phyloP scores from a whole-genome alignment of 2,329 filamentous ascomycete genomes.

The Penicillium sumatraense region DNA sequence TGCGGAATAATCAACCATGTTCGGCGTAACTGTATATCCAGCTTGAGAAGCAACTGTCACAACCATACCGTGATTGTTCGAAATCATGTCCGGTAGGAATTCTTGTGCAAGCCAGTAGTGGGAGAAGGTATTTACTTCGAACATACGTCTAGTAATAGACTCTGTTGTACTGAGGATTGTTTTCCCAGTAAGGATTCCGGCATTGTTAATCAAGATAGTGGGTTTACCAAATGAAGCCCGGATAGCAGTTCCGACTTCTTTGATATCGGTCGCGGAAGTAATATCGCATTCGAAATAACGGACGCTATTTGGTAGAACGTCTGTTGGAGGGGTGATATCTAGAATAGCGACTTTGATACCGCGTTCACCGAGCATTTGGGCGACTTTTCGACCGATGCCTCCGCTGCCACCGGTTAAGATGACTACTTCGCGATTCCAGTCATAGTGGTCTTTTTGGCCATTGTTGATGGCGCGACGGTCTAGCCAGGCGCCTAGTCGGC shows the following conservation, averaged over 20 bases:
- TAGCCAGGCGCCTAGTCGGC: slow-evolving; percentile 56
- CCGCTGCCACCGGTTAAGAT: slow-evolving; percentile 75
- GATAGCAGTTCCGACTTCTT: slow-evolving; percentile 57
- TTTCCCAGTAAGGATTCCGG: slow-evolving; percentile 55
- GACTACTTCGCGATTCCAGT: slow-evolving; percentile 71
- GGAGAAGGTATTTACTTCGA: slow-evolving; percentile 71
- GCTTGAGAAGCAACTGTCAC: slow-evolving; percentile 72
- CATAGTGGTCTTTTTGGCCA: slow-evolving; percentile 36
- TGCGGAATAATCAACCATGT: slow-evolving; percentile 70
- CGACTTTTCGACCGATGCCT: slow-evolving; percentile 72
- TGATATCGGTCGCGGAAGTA: slow-evolving; percentile 60
- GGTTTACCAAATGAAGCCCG: slow-evolving; percentile 64
- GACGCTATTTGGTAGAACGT: slow-evolving; percentile 52
- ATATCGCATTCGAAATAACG: slow-evolving; percentile 74
- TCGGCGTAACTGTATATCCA: slow-evolving; percentile 63
- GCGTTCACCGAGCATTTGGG: slow-evolving; percentile 66
- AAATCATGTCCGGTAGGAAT: slow-evolving; percentile 70
- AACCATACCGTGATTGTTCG: slow-evolving; percentile 70
- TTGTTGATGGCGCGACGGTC: slow-evolving; percentile 57
- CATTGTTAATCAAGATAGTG: slow-evolving; percentile 62
- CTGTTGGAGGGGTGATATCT: slow-evolving; percentile 52
- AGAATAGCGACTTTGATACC: slow-evolving; percentile 72
- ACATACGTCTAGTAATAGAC: slow-evolving; percentile 65
- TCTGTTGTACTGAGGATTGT: slow-evolving; percentile 64
- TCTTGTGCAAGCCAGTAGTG: slow-evolving; percentile 70